phyloP scores from a whole-genome alignment of 1,139 yeast genomes.

The Kluyveromyces sp. region DNA sequence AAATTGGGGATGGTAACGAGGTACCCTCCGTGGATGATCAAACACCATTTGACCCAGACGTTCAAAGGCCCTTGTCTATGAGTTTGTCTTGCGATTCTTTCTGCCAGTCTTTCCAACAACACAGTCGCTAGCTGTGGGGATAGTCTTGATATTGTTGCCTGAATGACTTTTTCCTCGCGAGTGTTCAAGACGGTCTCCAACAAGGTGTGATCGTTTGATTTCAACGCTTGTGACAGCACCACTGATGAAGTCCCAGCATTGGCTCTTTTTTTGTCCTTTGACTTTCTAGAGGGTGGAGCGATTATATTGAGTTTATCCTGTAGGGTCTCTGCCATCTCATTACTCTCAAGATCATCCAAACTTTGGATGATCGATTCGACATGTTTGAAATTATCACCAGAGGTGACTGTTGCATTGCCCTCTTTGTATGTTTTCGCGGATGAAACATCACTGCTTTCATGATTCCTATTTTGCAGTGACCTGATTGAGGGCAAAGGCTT shows the following conservation, averaged over 20 bases:
- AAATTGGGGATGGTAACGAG: conserved; percentile 62
- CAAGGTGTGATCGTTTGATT: conserved; percentile 62
- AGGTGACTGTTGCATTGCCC: conserved; percentile 54
- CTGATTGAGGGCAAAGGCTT: conserved; percentile 36
- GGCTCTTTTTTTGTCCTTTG: conserved; percentile 31
- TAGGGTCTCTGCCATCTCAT: conserved; percentile 42
- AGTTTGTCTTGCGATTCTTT: conserved; percentile 65
- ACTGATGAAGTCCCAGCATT: conserved; percentile 60
- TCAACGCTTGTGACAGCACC: conserved; percentile 62
- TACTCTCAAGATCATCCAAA: conserved; percentile 36
- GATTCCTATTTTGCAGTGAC: conserved; percentile 31
- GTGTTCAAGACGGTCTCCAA: conserved; percentile 75
- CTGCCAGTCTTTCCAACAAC: conserved; percentile 76
- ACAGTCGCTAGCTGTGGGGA: conserved; percentile 68
- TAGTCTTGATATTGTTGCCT: conserved; percentile 61
- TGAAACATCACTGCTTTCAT: conserved; percentile 56
- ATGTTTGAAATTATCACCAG: conserved; percentile 58
- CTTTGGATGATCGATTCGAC: conserved; percentile 33
- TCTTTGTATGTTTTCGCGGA: conserved; percentile 67
- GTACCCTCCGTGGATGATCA: conserved; percentile 85
- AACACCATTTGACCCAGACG: conserved; percentile 89
- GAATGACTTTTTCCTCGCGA: conserved; percentile 67
- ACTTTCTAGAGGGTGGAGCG: conserved; percentile 11
- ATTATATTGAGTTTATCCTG: conserved; percentile 47
- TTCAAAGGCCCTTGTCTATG: conserved; percentile 63